phyloP scores from a whole-genome alignment of 129 eudicot species.

The Flaveria trinervia region DNA sequence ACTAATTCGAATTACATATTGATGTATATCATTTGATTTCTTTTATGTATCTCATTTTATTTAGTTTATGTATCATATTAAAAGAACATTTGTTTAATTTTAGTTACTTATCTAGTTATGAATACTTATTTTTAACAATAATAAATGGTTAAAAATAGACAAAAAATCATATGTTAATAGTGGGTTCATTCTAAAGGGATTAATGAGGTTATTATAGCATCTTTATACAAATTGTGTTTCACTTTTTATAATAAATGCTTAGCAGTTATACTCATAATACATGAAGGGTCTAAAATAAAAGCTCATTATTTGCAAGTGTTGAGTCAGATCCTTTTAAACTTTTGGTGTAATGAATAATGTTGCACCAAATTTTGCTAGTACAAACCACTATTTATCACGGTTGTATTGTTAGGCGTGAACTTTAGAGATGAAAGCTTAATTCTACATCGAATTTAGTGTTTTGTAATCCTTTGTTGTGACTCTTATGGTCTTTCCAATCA shows the following conservation, averaged over 20 bases:
- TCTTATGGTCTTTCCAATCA: not conserved
- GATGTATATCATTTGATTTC: not conserved
- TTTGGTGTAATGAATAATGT: not conserved
- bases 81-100: not conserved
- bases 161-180: not conserved
- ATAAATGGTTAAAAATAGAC: not conserved
- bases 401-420: not conserved
- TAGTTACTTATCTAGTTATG: not conserved
- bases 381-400: not conserved
- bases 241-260: not conserved
- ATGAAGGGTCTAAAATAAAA: not conserved
- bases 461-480: not conserved
- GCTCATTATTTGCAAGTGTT: not conserved
- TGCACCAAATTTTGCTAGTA: slow-evolving; percentile 1
- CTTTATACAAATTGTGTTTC: not conserved
- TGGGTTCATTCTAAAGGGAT: not conserved
- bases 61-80: not conserved
- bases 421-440: not conserved
- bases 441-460: not conserved
- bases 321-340: not conserved
- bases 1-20: not conserved
- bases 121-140: not conserved
- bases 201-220: not conserved
- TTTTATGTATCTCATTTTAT: too few species aligned
- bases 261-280: not conserved